phyloP scores from a whole-genome alignment of 139 green algal genomes.

The Tetraselmis chui region DNA sequence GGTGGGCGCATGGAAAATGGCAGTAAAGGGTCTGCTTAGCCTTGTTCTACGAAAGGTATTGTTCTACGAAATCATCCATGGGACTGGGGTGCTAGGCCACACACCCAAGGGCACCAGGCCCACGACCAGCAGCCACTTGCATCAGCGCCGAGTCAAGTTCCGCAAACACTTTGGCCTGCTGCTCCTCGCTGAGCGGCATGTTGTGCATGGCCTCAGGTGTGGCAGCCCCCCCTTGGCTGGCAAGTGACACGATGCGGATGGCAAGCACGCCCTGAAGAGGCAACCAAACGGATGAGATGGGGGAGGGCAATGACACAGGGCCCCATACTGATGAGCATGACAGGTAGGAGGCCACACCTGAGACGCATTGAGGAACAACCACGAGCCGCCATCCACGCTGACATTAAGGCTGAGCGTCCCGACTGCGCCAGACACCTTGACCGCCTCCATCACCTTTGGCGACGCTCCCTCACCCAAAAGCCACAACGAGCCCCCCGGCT shows the following conservation, averaged over 20 bases:
- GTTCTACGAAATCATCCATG: no score
- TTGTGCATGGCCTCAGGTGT: background rate
- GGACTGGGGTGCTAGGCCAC: no score
- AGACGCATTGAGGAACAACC: background rate
- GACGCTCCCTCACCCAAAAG: background rate
- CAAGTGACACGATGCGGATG: background rate
- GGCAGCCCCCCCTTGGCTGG: background rate
- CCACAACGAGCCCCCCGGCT: background rate
- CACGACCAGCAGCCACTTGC: background rate
- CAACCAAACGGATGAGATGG: no score
- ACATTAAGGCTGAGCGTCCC: background rate
- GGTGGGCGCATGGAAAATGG: no score
- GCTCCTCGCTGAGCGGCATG: background rate
- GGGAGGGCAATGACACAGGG: background rate
- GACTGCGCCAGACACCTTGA: background rate
- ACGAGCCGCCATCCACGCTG: background rate
- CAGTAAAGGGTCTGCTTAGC: no score
- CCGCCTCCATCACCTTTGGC: background rate
- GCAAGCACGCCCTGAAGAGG: background rate
- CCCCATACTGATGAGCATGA: background rate
- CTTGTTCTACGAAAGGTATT: no score
- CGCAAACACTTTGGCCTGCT: background rate
- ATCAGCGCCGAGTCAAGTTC: background rate
- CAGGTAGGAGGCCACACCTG: background rate
- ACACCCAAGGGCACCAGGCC: background rate